These are phyloP conservation scores for Neoboletus magnificus DNA, from an alignment of 768 basidiomycete species.

Conservation along the genomic window DNA sequence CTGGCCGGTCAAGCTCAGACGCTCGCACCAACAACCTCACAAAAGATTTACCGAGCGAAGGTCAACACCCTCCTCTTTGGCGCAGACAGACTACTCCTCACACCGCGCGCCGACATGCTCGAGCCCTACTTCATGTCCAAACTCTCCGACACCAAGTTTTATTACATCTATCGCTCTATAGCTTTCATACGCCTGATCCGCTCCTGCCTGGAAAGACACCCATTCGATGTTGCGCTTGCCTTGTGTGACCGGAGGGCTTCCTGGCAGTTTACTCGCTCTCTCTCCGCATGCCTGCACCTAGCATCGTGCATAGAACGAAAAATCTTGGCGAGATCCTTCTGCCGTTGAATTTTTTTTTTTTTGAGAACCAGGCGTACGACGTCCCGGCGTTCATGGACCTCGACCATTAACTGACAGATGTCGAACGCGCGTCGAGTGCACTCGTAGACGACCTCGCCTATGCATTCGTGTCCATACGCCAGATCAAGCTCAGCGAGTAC, in stretches of 20 bases:
- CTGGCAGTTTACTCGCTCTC: constrained; percentile 33
- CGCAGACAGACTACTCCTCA: constrained; percentile 27
- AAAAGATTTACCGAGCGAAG: constrained; percentile 18
- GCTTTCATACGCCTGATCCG: constrained; percentile 40
- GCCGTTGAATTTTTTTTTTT: constrained; percentile 10
- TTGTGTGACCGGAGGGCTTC: constrained; percentile 42
- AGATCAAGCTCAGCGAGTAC: constrained; percentile 26
- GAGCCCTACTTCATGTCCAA: constrained; percentile 19
- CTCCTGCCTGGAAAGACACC: constrained; percentile 38
- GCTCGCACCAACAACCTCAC: not conserved
- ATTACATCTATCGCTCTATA: constrained; percentile 26
- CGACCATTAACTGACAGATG: constrained; percentile 16
- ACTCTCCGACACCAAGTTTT: constrained; percentile 22
- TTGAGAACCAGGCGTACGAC: constrained; percentile 16
- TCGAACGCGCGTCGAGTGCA: constrained; percentile 9
- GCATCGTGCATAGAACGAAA: constrained; percentile 18
- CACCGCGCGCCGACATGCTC: constrained; percentile 18
- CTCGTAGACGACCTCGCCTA: constrained; percentile 20
- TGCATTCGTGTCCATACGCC: constrained; percentile 14
- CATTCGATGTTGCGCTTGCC: constrained; percentile 34
- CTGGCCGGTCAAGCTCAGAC: not conserved
- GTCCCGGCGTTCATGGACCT: constrained; percentile 26
- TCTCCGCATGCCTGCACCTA: constrained; percentile 19
- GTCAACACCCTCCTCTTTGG: constrained; percentile 26
- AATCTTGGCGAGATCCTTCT: not conserved